Evolutionary conservation across 2,329 filamentous ascomycete species (phyloP), one percentile per base, ranked within the genome.

Genomic region (Fusarium mundagurra): DNA sequence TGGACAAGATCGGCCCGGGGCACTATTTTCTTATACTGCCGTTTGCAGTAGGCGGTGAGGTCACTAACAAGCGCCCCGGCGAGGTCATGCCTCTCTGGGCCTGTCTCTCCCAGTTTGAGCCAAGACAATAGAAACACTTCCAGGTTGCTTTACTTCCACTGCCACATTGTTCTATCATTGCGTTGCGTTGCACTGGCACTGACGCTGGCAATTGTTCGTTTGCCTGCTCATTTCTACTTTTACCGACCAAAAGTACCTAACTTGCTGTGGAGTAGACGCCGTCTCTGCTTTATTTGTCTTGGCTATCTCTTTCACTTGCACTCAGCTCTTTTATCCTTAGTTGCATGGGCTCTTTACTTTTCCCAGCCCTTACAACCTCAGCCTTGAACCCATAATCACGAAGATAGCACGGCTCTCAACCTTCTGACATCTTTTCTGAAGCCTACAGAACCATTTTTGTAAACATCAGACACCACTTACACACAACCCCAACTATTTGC

Each of bases 1-100:
- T 48, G 45, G 27, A 58, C 43, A 61, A 41, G 65, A 67, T 71
- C 55, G 47, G 61, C 44, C 29, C 43, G 20, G 57, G 67, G 68
- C 70, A 73, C 71, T 77, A 74, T 76, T 67, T 62, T 39, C 53
- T 24, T 33, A 33, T 12, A 24, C 44, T 62, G 17, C 76, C 68
- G 55, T 24, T 75, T 72, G 29, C 18, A 69, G 77, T 48, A 79
- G 74, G 77, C 77, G 77, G 77, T 78, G 64, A 79, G 33, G 5
- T 33, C 47, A 62, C 53, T 75, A 61, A 48, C 50, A 70, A 58
- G 45, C 60, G 50, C 27, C 67, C 67, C 66, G 62, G 55, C 59
- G 63, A 67, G 72, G 75, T 77, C 75, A 77, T 78, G 76, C 69
- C 58, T 54, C 65, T 54, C 64, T 59, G 64, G 61, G 44, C 50